Base-by-base conservation (phyloP, 208 protist genomes). In the Acanthamoeba triangularis region DNA sequence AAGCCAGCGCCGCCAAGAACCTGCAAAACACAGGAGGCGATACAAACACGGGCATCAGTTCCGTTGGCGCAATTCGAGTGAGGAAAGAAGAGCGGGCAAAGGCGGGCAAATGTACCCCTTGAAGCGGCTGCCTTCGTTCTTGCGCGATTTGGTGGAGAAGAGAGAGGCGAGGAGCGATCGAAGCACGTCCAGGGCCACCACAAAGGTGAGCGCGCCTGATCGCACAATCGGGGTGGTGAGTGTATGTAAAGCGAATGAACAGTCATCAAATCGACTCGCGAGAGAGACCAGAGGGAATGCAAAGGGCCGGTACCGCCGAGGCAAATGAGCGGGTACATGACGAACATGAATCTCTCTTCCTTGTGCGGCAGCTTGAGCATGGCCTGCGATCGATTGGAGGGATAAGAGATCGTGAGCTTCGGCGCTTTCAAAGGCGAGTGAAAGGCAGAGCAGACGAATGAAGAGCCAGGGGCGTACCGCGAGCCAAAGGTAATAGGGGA, bases 291-390 rank as follows among this genome's bases (percentile, higher is more conserved):
- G 28, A 41, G 37, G 72, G n/a, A 44, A 80, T 49, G 3, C 13
- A 16, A 47, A 80, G 41, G 14, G 49, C n/a, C 8, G 23, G 54
- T 44, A 92, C 85, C 85, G 30, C 65, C 96, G 14, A 99, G 96
- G 44, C 97, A 95, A 54, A 99, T 67, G 30, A 99, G 98, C 11
- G 99, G 98, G 95, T 99, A 99, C 11, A 98, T 97, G 0, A 98
- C 98, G 52, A 98, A 97, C 96, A 99, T 97, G 96, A 99, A 99
- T 49, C 98, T 97, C 96, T 99, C 99, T 88, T 99, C 99, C 96
- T 99, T 99, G 97, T 99, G 99, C n/a, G 98, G 96, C 59, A 99
- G 94, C 35, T 90, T 90, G 8, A 98, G 95, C 98, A 99, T 99
- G 65, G 98, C 93, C 88, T 78, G 44, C 2, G 8, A 47, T n/a